Base-by-base conservation (phyloP, 2,329 filamentous ascomycete genomes). In the Blastomyces parvus region DNA sequence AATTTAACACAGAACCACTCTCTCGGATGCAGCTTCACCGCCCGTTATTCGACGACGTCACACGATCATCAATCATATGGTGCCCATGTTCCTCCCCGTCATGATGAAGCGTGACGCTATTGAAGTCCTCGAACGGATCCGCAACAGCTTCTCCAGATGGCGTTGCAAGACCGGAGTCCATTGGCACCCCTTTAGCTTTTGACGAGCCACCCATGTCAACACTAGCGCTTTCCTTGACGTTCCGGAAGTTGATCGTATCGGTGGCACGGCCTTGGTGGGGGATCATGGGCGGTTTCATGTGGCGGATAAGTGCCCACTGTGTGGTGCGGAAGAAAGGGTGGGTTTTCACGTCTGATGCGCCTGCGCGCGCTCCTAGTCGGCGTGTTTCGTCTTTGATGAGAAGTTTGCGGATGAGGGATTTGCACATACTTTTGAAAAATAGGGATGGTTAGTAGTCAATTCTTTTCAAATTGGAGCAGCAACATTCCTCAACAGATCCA, bases 41-140 rank as follows among this genome's bases (percentile, higher is more conserved):
- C 46, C 50, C 25, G 27, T 27, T 52, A 13, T 27, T n/a, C 46
- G 48, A 22, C 46, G 48, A 36, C 33, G 38, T 9, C 11, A 48
- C 48, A 38, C 55, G 33, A 60, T 66, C 67, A 63, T 67, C 65
- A 36, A 64, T 62, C 60, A 68, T 38, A 61, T 66, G 64, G 3
- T 62, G 62, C 5, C 52, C 61, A 59, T 79, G 74, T 62, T 91
- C 89, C 69, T 97, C 93, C 19, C 91, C 94, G 63, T 97, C 94
- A 73, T 99, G 94, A 76, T 97, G 93, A 66, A 99, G 81, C 60
- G 94, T 99, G 52, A 99, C 92, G 73, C 91, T 96, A 81, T 97
- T 99, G 78, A 99, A 99, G 76, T 97, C 94, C 76, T 97, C 90
- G 73, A 99, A 99, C 1, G 94, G 94, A 82, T 99, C 94, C 3